These are phyloP conservation scores for Dovyalis caffra DNA, from an alignment of 345 rosid genomes.

Conservation along the genomic window DNA sequence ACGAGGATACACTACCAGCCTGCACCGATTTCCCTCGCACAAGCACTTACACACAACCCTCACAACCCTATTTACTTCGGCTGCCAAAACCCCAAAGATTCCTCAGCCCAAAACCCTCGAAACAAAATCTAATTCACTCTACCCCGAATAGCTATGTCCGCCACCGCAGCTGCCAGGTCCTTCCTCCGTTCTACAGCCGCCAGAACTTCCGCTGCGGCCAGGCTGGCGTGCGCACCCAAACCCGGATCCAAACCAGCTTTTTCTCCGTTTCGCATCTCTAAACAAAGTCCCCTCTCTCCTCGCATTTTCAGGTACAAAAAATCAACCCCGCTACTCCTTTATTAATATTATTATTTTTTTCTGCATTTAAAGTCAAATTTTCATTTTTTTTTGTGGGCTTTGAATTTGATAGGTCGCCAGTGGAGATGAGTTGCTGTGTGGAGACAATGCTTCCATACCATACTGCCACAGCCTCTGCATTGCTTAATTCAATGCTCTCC, in stretches of 20 bases:
- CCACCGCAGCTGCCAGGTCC: conserved; percentile 58
- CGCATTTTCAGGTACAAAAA: conserved; percentile 59
- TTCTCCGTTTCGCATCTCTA: conserved; percentile 46
- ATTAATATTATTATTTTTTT: background rate
- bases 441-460: conserved; percentile 84
- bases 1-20: background rate
- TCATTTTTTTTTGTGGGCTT: background rate
- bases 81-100: background rate
- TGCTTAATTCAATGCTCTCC: conserved; percentile 83
- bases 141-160: conserved; percentile 43
- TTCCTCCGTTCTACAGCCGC: conserved; percentile 54
- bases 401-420: conserved; percentile 52
- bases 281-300: conserved; percentile 45
- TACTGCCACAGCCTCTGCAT: conserved; percentile 80
- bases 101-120: background rate
- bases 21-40: background rate
- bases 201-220: conserved; percentile 20
- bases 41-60: background rate
- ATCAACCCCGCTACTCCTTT: background rate
- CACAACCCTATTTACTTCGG: background rate
- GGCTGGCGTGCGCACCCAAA: conserved; percentile 38
- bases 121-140: background rate
- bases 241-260: conserved; percentile 26
- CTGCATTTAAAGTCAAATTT: background rate
- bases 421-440: conserved; percentile 71